Percentiles rank a stretch among this genome's conserved stretches.
phyloP scores from a whole-genome alignment of 108 stramenopile genomes.

The Fragilaria radians region DNA sequence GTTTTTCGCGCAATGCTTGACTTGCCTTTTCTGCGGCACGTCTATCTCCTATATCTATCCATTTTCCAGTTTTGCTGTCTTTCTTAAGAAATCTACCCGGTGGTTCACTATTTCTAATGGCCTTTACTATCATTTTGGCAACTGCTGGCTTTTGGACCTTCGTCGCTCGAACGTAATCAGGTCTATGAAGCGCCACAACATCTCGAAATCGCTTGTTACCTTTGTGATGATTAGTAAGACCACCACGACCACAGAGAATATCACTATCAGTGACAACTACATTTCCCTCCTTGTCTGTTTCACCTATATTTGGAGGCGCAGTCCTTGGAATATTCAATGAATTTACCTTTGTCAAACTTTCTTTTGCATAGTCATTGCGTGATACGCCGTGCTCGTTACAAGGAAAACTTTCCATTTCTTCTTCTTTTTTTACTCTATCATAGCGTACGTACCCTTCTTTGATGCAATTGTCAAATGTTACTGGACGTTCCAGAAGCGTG shows the following conservation, averaged over 20 bases:
- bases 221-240: conserved; percentile 75
- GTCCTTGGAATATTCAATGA: background rate
- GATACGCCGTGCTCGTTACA: background rate
- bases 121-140: conserved; percentile 67
- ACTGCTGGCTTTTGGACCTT: conserved; percentile 79
- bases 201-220: conserved; percentile 81
- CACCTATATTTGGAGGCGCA: background rate
- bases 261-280: conserved; percentile 50
- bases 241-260: conserved; percentile 57
- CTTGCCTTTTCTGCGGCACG: conserved; percentile 31
- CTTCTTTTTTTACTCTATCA: background rate
- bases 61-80: conserved; percentile 53
- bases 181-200: conserved; percentile 65
- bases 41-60: conserved; percentile 78
- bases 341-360: background rate
- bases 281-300: conserved; percentile 44
- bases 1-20: conserved; percentile 63
- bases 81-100: conserved; percentile 81
- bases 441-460: background rate
- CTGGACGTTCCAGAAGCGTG: background rate
- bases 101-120: conserved; percentile 76
- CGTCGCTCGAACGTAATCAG: conserved; percentile 63
- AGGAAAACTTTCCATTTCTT: background rate
- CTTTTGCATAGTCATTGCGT: conserved; percentile 13
- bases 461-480: no score